Evolutionary conservation across 768 basidiomycete species (phyloP).

Genomic region (Lactarius sp.): DNA sequence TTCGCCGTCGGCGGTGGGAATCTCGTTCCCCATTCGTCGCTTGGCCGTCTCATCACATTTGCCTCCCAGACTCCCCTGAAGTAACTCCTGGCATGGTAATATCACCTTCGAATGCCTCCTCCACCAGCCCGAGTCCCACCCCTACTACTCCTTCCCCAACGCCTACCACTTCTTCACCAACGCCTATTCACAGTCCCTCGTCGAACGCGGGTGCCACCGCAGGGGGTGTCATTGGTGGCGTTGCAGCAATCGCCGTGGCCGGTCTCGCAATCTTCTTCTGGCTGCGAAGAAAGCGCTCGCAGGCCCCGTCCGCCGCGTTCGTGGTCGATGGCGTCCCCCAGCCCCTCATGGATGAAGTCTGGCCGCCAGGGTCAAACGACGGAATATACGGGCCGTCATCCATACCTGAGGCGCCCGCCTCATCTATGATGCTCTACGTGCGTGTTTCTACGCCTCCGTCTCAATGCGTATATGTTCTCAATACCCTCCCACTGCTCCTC

Average conservation of each 20-base stretch:
- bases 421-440: conserved; percentile 11
- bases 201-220: background rate
- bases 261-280: background rate
- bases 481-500: too few species aligned
- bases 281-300: background rate
- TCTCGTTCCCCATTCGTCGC: too few species aligned
- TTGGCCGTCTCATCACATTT: too few species aligned
- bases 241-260: background rate
- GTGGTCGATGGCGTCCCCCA: background rate
- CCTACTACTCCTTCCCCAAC: too few species aligned
- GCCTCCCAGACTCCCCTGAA: too few species aligned
- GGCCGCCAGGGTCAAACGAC: background rate
- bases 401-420: background rate
- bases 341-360: background rate
- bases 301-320: background rate
- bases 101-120: too few species aligned
- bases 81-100: too few species aligned
- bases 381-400: background rate
- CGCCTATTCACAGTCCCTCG: background rate
- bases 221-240: conserved; percentile 7
- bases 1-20: too few species aligned
- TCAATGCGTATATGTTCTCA: too few species aligned
- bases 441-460: background rate
- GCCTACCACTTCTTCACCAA: background rate
- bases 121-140: too few species aligned